These are phyloP conservation scores for Penicillium flavigenum DNA, from an alignment of 495 filamentous ascomycete genomes.

Conservation along the genomic window DNA sequence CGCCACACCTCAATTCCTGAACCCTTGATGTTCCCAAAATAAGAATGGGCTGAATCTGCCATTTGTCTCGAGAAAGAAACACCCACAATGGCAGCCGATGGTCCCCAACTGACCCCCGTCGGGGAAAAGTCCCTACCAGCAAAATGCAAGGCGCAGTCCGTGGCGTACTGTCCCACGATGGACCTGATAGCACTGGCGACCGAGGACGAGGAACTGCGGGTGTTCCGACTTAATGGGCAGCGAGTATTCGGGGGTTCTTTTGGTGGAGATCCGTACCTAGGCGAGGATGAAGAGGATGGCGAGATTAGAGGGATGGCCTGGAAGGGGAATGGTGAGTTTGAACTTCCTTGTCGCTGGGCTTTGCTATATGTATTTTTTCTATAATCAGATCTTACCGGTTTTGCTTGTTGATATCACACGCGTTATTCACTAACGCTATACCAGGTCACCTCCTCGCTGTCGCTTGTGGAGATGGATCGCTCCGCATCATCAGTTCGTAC, in stretches of 20 bases:
- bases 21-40: conserved; percentile 8
- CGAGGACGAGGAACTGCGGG: conserved; percentile 58
- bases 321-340: conserved; percentile 72
- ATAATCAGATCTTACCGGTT: not conserved
- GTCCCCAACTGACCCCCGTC: conserved; percentile 43
- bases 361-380: not conserved
- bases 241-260: conserved; percentile 61
- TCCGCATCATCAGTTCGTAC: conserved; percentile 72
- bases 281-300: conserved; percentile 51
- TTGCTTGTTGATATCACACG: not conserved
- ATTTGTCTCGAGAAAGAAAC: conserved; percentile 1
- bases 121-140: conserved; percentile 57
- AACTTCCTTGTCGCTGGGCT: conserved; percentile 2
- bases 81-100: conserved; percentile 30
- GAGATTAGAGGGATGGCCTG: conserved; percentile 60
- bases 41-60: conserved; percentile 25
- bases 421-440: not conserved
- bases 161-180: conserved; percentile 79
- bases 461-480: conserved; percentile 69
- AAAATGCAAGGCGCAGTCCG: conserved; percentile 53
- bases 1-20: not conserved
- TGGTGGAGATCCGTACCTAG: conserved; percentile 47
- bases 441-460: conserved; percentile 72
- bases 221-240: conserved; percentile 69
- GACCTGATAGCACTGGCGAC: conserved; percentile 75